Evolutionary conservation across 2,329 filamentous ascomycete species (phyloP).

Genomic region (Fusarium sp.): DNA sequence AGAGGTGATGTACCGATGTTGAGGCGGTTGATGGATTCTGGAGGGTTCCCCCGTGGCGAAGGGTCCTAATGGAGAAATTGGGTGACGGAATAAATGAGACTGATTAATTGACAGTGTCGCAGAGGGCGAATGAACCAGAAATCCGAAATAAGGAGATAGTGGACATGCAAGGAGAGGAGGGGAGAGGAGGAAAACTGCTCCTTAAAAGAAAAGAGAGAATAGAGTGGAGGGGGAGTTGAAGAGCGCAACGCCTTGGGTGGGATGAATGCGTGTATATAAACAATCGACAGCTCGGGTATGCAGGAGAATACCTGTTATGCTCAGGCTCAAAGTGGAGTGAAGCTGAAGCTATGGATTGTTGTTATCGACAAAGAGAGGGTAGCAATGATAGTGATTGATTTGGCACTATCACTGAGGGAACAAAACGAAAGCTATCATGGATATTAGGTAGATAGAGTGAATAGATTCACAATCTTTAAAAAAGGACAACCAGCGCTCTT

Average conservation of each 20-base stretch:
- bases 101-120: conserved; percentile 27
- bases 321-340: conserved; percentile 28
- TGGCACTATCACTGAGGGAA: not conserved
- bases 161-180: conserved; percentile 29
- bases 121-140: conserved; percentile 11
- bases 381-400: conserved; percentile 1
- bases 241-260: conserved; percentile 2
- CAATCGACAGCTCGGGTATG: conserved; percentile 29
- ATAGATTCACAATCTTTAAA: not conserved
- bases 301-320: conserved; percentile 21
- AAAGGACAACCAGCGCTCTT: conserved; percentile 20
- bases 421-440: not conserved
- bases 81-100: conserved; percentile 24
- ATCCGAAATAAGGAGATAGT: conserved; percentile 23
- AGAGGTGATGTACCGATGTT: conserved; percentile 1
- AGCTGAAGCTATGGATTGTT: conserved; percentile 30
- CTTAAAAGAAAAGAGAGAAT: conserved; percentile 1
- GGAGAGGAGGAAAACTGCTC: conserved; percentile 13
- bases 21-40: conserved; percentile 4
- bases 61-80: conserved; percentile 32
- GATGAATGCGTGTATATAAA: conserved; percentile 26
- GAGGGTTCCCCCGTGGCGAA: conserved; percentile 4
- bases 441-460: not conserved
- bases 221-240: conserved; percentile 13
- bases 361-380: conserved; percentile 17